phyloP scores from a whole-genome alignment of 176 grass and related monocot genomes.

The Echinochloa phyllopogon region DNA sequence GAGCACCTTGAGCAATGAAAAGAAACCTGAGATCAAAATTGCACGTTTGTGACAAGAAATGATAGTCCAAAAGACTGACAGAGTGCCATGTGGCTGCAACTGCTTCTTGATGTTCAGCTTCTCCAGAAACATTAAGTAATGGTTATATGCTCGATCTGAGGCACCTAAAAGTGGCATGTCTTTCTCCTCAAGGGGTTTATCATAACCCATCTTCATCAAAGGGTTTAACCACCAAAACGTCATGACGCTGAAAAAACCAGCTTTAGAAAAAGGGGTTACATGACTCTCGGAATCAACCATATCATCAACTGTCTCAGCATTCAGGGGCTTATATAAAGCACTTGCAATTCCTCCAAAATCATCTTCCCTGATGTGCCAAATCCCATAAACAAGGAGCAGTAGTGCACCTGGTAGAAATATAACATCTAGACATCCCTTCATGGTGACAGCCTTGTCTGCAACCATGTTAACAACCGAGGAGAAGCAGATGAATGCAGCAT shows the following conservation, averaged over 20 bases:
- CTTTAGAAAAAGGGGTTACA: conserved; percentile 63
- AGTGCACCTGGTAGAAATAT: conserved; percentile 60
- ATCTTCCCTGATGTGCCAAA: conserved; percentile 32
- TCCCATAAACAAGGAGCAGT: conserved; percentile 49
- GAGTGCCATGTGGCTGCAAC: conserved; percentile 20
- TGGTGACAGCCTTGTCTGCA: conserved; percentile 38
- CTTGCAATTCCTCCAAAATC: conserved; percentile 23
- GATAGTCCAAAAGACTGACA: conserved; percentile 72
- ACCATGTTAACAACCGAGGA: conserved; percentile 58
- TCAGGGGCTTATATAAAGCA: conserved; percentile 67
- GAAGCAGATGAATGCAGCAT: conserved; percentile 51
- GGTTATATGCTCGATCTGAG: conserved; percentile 58
- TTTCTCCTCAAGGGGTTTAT: conserved; percentile 83
- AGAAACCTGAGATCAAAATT: conserved; percentile 71
- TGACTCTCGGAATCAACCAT: conserved; percentile 38
- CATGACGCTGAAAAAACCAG: conserved; percentile 71
- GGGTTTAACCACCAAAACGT: conserved; percentile 92
- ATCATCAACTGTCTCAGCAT: conserved; percentile 19
- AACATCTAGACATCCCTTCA: conserved; percentile 62
- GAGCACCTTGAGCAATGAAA: conserved; percentile 87
- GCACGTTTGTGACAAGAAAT: conserved; percentile 76
- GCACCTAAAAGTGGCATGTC: conserved; percentile 68
- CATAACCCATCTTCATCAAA: conserved; percentile 82
- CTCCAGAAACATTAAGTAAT: conserved; percentile 65
- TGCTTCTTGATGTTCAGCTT: conserved; percentile 54